phyloP scores from a whole-genome alignment of 192 early-diverging fungal genomes.

The Mortierella antarctica region DNA sequence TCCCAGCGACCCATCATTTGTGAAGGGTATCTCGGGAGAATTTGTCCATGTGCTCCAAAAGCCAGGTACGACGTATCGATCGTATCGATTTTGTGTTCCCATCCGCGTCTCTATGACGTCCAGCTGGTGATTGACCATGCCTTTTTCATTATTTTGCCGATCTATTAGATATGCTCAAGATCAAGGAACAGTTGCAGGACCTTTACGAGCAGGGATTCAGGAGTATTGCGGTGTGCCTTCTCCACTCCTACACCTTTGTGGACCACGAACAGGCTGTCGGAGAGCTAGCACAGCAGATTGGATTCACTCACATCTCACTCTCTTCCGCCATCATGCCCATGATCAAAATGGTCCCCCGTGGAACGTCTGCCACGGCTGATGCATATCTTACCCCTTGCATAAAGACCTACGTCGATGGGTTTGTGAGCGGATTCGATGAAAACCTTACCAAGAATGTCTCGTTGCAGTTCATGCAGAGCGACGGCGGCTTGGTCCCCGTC shows the following conservation, averaged over 20 bases:
- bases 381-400: conserved; percentile 96
- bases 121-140: background rate
- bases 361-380: conserved; percentile 89
- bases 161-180: conserved; percentile 62
- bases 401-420: conserved; percentile 85
- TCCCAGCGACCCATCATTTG: conserved; percentile 41
- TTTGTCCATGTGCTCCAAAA: conserved; percentile 75
- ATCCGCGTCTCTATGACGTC: background rate
- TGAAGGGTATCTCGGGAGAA: conserved; percentile 90
- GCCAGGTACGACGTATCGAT: conserved; percentile 57
- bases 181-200: conserved; percentile 68
- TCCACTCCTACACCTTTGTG: conserved; percentile 93
- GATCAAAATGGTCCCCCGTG: conserved; percentile 95
- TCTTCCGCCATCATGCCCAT: conserved; percentile 88
- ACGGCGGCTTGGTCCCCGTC: conserved; percentile 93
- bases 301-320: conserved; percentile 89
- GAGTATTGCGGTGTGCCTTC: conserved; percentile 92
- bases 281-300: conserved; percentile 71
- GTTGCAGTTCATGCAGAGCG: conserved; percentile 96
- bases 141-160: background rate
- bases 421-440: conserved; percentile 88
- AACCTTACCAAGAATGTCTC: conserved; percentile 64
- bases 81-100: background rate
- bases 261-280: conserved; percentile 85
- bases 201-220: conserved; percentile 79